phyloP scores from a whole-genome alignment of 2,329 filamentous ascomycete genomes.

The Clonostachys solani region DNA sequence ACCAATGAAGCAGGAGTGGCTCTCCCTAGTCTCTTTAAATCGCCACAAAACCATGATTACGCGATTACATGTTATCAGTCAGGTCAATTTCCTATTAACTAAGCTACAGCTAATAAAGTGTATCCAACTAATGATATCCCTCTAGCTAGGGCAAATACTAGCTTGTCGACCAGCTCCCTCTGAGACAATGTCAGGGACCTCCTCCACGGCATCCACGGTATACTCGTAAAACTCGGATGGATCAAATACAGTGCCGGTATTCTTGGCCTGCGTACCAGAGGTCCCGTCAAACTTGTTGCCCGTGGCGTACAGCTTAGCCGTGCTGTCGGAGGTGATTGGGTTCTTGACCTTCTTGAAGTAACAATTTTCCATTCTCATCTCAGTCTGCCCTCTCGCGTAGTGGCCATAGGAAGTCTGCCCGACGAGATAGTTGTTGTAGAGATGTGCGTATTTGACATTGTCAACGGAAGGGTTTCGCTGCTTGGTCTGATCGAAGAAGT shows the following conservation, averaged over 20 bases:
- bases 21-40: too few species aligned
- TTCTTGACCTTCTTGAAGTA: conserved; percentile 14
- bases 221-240: conserved; percentile 8
- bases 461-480: conserved; percentile 16
- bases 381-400: conserved; percentile 13
- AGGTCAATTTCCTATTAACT: too few species aligned
- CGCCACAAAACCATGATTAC: too few species aligned
- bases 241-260: conserved; percentile 6
- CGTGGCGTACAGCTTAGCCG: conserved; percentile 5
- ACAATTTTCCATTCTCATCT: conserved; percentile 16
- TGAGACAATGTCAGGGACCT: conserved; percentile 11
- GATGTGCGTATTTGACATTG: conserved; percentile 14
- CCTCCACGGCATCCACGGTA: conserved; percentile 8
- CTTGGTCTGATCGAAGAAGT: conserved; percentile 13
- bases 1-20: too few species aligned
- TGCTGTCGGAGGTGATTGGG: conserved; percentile 9
- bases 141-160: conserved; percentile 9
- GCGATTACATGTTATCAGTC: too few species aligned
- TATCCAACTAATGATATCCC: too few species aligned
- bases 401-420: conserved; percentile 14
- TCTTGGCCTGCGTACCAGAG: conserved; percentile 4
- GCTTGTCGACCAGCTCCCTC: conserved; percentile 13
- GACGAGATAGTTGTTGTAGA: conserved; percentile 19
- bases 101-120: too few species aligned
- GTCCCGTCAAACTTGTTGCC: conserved; percentile 9